Evolutionary conservation across 805 yeast genomes (phyloP).

Genomic region (Metschnikowia picachoensis): DNA sequence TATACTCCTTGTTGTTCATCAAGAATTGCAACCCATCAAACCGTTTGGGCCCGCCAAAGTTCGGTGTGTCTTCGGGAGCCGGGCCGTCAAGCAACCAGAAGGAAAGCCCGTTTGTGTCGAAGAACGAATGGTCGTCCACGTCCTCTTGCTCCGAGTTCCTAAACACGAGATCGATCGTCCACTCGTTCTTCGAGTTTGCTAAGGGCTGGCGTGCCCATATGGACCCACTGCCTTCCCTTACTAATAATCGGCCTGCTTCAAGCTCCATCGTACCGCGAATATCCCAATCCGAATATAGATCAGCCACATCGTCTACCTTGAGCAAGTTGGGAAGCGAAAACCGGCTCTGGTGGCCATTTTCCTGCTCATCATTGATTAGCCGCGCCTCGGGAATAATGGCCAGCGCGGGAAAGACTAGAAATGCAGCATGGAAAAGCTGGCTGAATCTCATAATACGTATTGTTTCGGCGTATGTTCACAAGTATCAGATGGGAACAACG

Average conservation of each 20-base stretch:
- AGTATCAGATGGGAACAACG: no score
- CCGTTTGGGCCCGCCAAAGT: conserved; percentile 50
- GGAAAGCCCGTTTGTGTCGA: conserved; percentile 50
- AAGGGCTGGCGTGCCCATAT: conserved; percentile 38
- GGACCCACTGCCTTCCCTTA: conserved; percentile 36
- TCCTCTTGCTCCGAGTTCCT: conserved; percentile 50
- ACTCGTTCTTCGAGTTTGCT: conserved; percentile 30
- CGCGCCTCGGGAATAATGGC: conserved; percentile 17
- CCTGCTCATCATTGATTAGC: conserved; percentile 8
- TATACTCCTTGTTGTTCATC: conserved; percentile 47
- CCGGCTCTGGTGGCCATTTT: conserved; percentile 6
- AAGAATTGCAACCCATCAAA: conserved; percentile 65
- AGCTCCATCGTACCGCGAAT: conserved; percentile 36
- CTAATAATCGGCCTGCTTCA: conserved; percentile 50
- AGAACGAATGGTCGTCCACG: conserved; percentile 25
- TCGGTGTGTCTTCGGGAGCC: conserved; percentile 24
- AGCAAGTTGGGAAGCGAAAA: conserved; percentile 39
- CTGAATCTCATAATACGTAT: neutral
- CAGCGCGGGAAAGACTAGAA: conserved; percentile 6
- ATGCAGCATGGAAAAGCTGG: neutral
- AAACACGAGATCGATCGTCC: conserved; percentile 60
- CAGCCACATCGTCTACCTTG: conserved; percentile 21
- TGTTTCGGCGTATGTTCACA: no score
- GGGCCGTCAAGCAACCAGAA: conserved; percentile 47
- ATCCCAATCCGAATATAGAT: conserved; percentile 36